phyloP scores from a whole-genome alignment of 371 early-diverging fungal species.

The Apophysomyces ossiformis region DNA sequence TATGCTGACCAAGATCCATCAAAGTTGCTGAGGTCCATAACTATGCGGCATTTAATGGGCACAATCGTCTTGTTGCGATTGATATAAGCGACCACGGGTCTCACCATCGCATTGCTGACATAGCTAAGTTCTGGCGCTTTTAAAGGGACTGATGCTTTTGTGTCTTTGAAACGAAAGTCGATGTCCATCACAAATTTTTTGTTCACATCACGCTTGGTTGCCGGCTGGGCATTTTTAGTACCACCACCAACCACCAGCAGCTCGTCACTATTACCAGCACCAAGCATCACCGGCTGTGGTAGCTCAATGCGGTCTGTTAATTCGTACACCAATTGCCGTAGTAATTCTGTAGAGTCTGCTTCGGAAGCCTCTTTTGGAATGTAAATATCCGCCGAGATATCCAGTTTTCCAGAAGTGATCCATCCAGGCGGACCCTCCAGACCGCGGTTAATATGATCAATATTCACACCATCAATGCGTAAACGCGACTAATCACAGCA shows the following conservation, averaged over 20 bases:
- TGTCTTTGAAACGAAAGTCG: constrained; percentile 85
- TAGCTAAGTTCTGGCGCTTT: constrained; percentile 73
- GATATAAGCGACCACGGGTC: constrained; percentile 95
- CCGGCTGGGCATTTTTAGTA: constrained; percentile 54
- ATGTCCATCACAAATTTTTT: constrained; percentile 66
- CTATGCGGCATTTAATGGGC: constrained; percentile 80
- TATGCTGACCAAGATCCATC: constrained; percentile 94
- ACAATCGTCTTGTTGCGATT: constrained; percentile 88
- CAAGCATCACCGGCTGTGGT: constrained; percentile 56
- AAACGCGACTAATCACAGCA: constrained; percentile 66
- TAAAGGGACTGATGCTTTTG: constrained; percentile 89
- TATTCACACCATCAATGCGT: constrained; percentile 89
- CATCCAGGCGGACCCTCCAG: constrained; percentile 92
- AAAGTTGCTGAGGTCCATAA: constrained; percentile 84
- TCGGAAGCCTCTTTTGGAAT: constrained; percentile 70
- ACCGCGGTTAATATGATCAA: constrained; percentile 89
- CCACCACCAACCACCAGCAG: constrained; percentile 50
- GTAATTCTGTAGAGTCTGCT: constrained; percentile 54
- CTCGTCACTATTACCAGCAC: constrained; percentile 55
- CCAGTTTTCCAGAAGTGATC: constrained; percentile 90
- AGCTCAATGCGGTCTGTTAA: constrained; percentile 81
- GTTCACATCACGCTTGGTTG: constrained; percentile 58
- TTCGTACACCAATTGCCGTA: constrained; percentile 76
- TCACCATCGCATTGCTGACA: constrained; percentile 82
- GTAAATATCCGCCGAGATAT: constrained; percentile 76